phyloP scores from a whole-genome alignment of 306 rosid species.

The Dalbergia cochinchinensis region DNA sequence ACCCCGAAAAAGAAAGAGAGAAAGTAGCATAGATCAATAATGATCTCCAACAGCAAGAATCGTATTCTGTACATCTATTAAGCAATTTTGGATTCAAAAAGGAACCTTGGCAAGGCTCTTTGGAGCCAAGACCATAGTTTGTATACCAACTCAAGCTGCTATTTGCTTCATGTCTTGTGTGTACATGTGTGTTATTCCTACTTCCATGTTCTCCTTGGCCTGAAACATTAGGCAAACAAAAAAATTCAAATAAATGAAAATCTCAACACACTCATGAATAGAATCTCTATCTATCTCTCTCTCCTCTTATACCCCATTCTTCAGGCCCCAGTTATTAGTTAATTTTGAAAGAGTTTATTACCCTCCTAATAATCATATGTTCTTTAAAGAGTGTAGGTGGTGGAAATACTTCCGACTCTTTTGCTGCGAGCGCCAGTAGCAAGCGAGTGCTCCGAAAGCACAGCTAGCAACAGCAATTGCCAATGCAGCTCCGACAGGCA shows the following conservation, averaged over 20 bases:
- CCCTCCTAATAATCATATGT: slow-evolving; percentile 94
- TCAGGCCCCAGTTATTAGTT: slow-evolving; percentile 42
- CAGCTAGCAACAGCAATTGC: slow-evolving; percentile 98
- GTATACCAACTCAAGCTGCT: slow-evolving; percentile 49
- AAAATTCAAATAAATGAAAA: slow-evolving; percentile 45
- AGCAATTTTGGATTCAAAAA: slow-evolving; percentile 40
- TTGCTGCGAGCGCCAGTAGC: slow-evolving; percentile 98
- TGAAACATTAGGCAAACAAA: slow-evolving; percentile 63
- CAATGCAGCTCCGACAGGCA: slow-evolving; percentile 96
- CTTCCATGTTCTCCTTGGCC: slow-evolving; percentile 92
- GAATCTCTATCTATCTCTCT: slow-evolving; percentile 39
- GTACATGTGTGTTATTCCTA: slow-evolving; percentile 56
- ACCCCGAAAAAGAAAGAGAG: slow-evolving; percentile 26
- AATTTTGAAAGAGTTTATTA: slow-evolving; percentile 71
- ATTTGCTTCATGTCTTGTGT: slow-evolving; percentile 36
- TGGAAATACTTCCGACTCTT: slow-evolving; percentile 99
- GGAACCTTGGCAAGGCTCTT: slow-evolving; percentile 53
- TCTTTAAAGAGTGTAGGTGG: slow-evolving; percentile 94
- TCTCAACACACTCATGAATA: slow-evolving; percentile 35
- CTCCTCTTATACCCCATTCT: slow-evolving; percentile 41
- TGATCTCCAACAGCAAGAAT: slow-evolving; percentile 50
- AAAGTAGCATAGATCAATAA: slow-evolving; percentile 45
- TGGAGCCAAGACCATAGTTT: slow-evolving; percentile 43
- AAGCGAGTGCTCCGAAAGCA: slow-evolving; percentile 97
- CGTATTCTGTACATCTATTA: slow-evolving; percentile 64